Base-by-base conservation (phyloP, 139 green algal species). In the Tetraselmis chui region DNA sequence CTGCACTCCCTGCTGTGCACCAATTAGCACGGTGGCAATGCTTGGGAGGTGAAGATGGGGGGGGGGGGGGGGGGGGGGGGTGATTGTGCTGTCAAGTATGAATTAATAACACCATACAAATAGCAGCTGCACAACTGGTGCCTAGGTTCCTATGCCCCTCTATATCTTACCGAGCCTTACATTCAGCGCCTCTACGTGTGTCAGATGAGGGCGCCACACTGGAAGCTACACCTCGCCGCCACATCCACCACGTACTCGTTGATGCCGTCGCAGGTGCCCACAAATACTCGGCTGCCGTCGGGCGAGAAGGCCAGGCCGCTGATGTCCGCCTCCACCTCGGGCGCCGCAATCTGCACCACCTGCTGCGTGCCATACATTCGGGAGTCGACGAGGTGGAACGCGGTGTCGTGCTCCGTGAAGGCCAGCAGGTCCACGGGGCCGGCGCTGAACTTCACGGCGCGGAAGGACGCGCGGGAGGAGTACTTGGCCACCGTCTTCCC, bases 341-440 rank as follows among this genome's bases (percentile, higher is more conserved):
- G 45, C 11, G 11, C 18, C 18, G 45, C 45, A 5, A 67, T 18
- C 5, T 67, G 5, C 11, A 67, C 18, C 11, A 67, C 45, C 45
- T 67, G 45, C 45, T 67, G 11, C 45, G 18, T 67, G 45, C 45
- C 45, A 67, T 67, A 67, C 76, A 79, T 83, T 29, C 83, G 32
- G 1, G 32, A 29, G 76, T 86, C 83, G 18, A 89, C 85, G 18
- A 91, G 2, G 67, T 91, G 89, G 32, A 27, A 32, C 32, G 59
- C 31, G 22, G 45, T 59, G 31, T 79, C 59, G 76, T 92, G 89
- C 87, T 92, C 89, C 18, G 87, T 78, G 58, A 91, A 90, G 5
- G 87, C 85, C 75, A 92, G 67, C 28, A 92, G 81, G 81, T 92
- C 87, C 32, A 85, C 79, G n/a, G 85, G 83, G 0, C 82, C 85